These are phyloP conservation scores for Talaromyces atroroseus DNA, from an alignment of 2,329 filamentous ascomycete genomes.

Conservation along the genomic window DNA sequence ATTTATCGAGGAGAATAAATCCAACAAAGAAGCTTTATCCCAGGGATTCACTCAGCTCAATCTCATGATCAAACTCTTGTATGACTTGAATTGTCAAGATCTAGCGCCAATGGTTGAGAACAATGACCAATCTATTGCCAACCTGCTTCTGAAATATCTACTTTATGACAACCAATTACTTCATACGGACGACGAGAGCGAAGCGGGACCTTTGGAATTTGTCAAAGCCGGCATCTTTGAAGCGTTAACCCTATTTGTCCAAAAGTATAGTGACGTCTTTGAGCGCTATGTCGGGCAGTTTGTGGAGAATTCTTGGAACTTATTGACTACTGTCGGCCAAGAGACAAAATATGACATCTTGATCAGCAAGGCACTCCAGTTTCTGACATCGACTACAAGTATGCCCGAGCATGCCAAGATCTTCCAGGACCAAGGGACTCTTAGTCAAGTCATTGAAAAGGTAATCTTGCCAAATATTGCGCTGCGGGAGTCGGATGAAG, in stretches of 20 bases:
- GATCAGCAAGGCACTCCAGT: constrained; percentile 90
- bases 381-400: constrained; percentile 81
- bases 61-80: constrained; percentile 84
- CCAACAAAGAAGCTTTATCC: constrained; percentile 68
- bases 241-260: constrained; percentile 78
- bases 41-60: constrained; percentile 80
- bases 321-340: constrained; percentile 77
- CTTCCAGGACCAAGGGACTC: constrained; percentile 75
- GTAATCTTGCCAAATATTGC: constrained; percentile 91
- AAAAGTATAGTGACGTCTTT: constrained; percentile 95
- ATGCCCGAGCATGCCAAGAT: constrained; percentile 70
- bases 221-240: constrained; percentile 94
- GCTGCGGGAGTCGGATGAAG: constrained; percentile 85
- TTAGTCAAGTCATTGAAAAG: constrained; percentile 88
- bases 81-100: constrained; percentile 96
- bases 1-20: constrained; percentile 65
- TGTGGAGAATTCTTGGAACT: constrained; percentile 82
- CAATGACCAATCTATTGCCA: constrained; percentile 69
- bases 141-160: constrained; percentile 85
- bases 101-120: constrained; percentile 92
- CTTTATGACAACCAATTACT: constrained; percentile 80
- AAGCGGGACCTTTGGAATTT: constrained; percentile 76
- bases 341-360: constrained; percentile 92
- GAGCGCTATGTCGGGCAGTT: constrained; percentile 73
- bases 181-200: constrained; percentile 80